Base-by-base conservation (phyloP, 139 green algal genomes). In the Tetratostichococcus sp. region DNA sequence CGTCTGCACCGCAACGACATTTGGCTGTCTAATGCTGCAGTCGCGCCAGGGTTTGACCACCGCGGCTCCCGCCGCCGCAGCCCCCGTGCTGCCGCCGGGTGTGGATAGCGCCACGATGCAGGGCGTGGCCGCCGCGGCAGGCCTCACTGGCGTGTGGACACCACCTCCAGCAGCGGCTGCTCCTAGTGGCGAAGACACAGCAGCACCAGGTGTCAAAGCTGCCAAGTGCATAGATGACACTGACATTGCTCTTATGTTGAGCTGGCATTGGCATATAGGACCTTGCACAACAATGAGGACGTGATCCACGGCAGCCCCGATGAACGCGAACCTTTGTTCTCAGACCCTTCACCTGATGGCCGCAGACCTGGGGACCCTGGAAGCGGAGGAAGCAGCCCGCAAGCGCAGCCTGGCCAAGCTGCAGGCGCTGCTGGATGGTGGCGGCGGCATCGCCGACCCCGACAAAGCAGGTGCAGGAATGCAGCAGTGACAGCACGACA, bases 361-460 rank as follows among this genome's bases (percentile, higher is more conserved):
- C 11, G 39, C 22, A 31, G 30, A 70, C 16, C 65, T 16, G 1
- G 65, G 28, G 16, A 22, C 25, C 17, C 50, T 62, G 14, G 50
- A 62, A 26, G 50, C 50, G 26, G 50, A 62, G 50, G 50, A 71
- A 31, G 72, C 72, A 39, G 72, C 66, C 22, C 68, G 72, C 33
- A 35, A 65, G 16, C 72, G 72, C 72, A 30, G 58, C 58, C 57
- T 77, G 23, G 59, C 26, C n/a, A 26, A 33, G 59, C 59, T 77
- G 72, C 57, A 71, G 6, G 43, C 33, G 58, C 66, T 65, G 32
- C 58, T 77, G 33, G 72, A 77, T 35, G 72, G 50, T 42, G 69
- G 31, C 21, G 72, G 72, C 32, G 72, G 57, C 72, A 77, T 77
- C 59, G 69, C 66, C 3, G 58, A 71, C 34, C 57, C 72, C 17